Conservation (phyloP, 345 rosid species). For the Isatis tinctoria region DNA sequence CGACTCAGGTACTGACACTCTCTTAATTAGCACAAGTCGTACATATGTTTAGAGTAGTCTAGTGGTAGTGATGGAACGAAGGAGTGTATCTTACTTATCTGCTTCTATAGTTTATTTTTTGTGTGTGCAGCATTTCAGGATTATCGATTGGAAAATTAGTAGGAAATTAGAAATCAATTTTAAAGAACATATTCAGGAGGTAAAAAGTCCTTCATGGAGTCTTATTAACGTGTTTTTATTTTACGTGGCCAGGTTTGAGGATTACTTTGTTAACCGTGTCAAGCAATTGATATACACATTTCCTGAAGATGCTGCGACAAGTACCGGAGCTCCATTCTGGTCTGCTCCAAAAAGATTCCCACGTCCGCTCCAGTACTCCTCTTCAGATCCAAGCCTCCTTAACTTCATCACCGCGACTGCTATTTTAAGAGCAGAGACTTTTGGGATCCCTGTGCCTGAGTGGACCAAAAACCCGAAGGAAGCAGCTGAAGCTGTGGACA, state of each 20-base stretch:
- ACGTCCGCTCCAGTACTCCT: conserved; percentile 57
- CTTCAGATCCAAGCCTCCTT: conserved; percentile 66
- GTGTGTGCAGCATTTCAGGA: neutral
- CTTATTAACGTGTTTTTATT: neutral
- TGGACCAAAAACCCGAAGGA: conserved; percentile 55
- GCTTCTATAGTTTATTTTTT: neutral
- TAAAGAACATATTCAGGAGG: neutral
- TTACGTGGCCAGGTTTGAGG: conserved; percentile 65
- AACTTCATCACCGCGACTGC: conserved; percentile 69
- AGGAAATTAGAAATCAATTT: neutral
- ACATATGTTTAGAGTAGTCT: neutral
- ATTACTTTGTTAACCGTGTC: conserved; percentile 75
- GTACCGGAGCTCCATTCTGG: conserved; percentile 70
- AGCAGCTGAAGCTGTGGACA: conserved; percentile 53
- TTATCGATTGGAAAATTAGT: neutral
- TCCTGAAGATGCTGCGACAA: conserved; percentile 82
- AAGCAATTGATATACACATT: conserved; percentile 76
- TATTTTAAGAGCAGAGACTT: conserved; percentile 72
- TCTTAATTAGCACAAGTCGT: neutral
- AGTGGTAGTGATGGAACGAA: neutral
- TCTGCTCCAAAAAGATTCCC: conserved; percentile 81
- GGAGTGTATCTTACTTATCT: neutral
- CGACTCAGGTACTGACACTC: conserved; percentile 58
- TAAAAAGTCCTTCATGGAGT: neutral
- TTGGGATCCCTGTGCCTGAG: conserved; percentile 75